Evolutionary conservation across 192 early-diverging fungal genomes (phyloP), one percentile per base, ranked within the genome.

Genomic region (Funneliformis geosporum): DNA sequence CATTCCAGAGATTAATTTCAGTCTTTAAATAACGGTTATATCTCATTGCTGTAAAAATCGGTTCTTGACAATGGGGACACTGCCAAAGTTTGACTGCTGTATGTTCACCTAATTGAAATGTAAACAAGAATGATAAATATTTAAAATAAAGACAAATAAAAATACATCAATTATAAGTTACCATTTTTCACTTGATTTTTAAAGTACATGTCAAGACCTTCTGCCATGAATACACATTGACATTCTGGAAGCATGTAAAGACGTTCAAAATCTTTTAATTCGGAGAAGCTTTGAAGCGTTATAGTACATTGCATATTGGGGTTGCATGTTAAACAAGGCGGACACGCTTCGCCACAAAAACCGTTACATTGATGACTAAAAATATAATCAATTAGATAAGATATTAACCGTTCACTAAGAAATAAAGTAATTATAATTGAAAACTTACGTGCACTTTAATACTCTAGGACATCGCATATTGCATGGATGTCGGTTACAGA

Each of bases 41-140:
- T 59, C 84, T 55, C 18, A 47, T 38, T 2, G 84, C 82, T 9
- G 73, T 81, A 40, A 61, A 79, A 5, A 85, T 77, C 5, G 74
- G 74, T 40, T 23, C 70, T 50, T 70, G 44, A 38, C 84, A 85
- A 12, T 70, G 21, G 46, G 84, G 84, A 75, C 84, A 85, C n/a
- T 65, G n/a, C 84, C 84, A 85, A 7, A 85, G 75, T 73, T 74
- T 81, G 38, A 84, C 73, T 9, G 81, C 81, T 4, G 64, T 76
- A 14, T 84, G 83, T 25, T 76, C 55, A 12, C 60, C 81, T 82
- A 79, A 27, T 21, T 25, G 18, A 11, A 33, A 46, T 40, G 79
- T 8, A 18, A 40, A 21, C 38, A 6, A 69, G 10, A n/a, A 39
- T 61, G n/a, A 64, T 27, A 28, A 78, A 28, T 5, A 70, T 66